Percentiles rank a stretch among this genome's conserved stretches.
phyloP scores from a whole-genome alignment of 2,329 filamentous ascomycete species.

The Fusarium sp. region DNA sequence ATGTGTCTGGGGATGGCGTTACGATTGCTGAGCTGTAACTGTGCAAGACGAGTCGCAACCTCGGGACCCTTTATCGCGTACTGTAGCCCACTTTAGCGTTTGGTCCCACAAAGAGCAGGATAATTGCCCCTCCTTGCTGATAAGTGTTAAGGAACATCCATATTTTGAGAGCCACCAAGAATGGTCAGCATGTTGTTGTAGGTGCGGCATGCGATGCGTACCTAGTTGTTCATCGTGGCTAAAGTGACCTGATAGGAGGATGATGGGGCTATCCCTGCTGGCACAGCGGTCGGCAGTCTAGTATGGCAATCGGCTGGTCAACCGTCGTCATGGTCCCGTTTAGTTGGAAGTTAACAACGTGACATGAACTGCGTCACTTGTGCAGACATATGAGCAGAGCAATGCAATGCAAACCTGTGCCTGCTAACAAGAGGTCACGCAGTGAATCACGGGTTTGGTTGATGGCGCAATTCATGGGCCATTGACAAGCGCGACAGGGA shows the following conservation, averaged over 20 bases:
- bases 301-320: conserved; percentile 23
- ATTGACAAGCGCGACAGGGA: conserved; percentile 20
- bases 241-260: conserved; percentile 20
- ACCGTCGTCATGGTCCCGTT: conserved; percentile 23
- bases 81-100: conserved; percentile 36
- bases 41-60: too few species aligned
- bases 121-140: conserved; percentile 41
- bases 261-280: conserved; percentile 3
- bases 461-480: conserved; percentile 43
- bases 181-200: background rate
- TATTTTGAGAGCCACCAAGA: conserved; percentile 10
- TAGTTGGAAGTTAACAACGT: conserved; percentile 22
- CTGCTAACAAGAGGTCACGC: conserved; percentile 30
- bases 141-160: conserved; percentile 36
- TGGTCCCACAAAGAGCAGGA: conserved; percentile 45
- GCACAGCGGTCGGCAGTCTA: conserved; percentile 14
- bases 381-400: conserved; percentile 27
- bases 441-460: conserved; percentile 28
- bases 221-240: background rate
- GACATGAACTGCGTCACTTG: conserved; percentile 42
- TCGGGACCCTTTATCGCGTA: conserved; percentile 41
- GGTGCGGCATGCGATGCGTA: conserved; percentile 8
- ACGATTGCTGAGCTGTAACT: conserved; percentile 38
- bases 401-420: conserved; percentile 29
- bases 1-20: conserved; percentile 15